Base-by-base conservation (phyloP, 2,329 filamentous ascomycete genomes). In the Pseudonectria buxi region DNA sequence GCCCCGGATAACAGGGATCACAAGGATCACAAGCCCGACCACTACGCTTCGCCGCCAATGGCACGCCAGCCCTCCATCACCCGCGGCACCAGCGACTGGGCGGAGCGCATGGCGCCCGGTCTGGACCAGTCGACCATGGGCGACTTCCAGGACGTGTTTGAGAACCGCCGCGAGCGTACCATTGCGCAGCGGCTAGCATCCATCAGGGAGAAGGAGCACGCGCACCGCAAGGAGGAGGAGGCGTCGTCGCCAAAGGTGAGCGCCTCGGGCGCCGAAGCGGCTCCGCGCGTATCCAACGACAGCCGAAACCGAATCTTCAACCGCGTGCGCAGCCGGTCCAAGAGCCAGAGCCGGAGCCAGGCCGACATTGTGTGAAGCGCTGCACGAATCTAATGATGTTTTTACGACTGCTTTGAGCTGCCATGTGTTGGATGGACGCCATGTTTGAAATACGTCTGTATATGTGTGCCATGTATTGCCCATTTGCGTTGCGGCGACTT, bases 101-200 rank as follows among this genome's bases (percentile, higher is more conserved):
- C 35, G 11, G 42, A 45, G 5, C 38, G 46, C 14, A 32, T 43
- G 18, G 38, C 43, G 9, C 25, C 51, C 12, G 48, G 56, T 10
- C 38, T 55, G 5, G 56, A 57, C 14, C 61, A 63, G 26, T 48
- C 50, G 10, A 47, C 46, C 10, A 51, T 63, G 31, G 56, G 57
- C 26, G 57, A 72, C 45, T 67, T 67, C 55, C 58, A 65, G 36
- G 63, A 71, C 34, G 64, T 72, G 1, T 72, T 69, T 32, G 61
- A 64, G 18, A 59, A 55, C 29, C 65, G 68, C 18, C 61, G 59
- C 24, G 55, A 66, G 4, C 53, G 58, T 3, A 34, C 56, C 4
- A 53, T 51, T 1, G 57, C 58, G 6, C 55, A 60, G 3, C 58
- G 62, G 3, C 56, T 63, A 26, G 58, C 57, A 2, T 62, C 58